A percentile compares a stretch with the other conserved stretches of the same genome.
These are phyloP conservation scores for Colletotrichum sp. DNA, from an alignment of 2,329 filamentous ascomycete species.

Conservation along the genomic window DNA sequence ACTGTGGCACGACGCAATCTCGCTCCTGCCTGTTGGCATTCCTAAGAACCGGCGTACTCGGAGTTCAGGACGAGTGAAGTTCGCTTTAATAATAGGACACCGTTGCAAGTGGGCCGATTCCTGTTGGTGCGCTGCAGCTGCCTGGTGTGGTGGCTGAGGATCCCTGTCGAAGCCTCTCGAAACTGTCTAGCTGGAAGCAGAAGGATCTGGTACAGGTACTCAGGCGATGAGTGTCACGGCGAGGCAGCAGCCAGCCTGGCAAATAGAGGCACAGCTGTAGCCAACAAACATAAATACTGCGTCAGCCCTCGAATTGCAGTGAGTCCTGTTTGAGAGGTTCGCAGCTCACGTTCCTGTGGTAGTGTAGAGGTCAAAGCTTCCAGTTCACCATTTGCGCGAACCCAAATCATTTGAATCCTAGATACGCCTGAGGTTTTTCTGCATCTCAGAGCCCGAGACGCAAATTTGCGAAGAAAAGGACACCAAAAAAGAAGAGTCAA, in stretches of 20 bases:
- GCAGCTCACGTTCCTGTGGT: not conserved
- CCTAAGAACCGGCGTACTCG: not conserved
- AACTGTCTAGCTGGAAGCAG: not conserved
- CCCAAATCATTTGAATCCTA: not conserved
- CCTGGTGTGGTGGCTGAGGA: not conserved
- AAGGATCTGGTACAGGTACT: not conserved
- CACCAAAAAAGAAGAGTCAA: rapidly evolving
- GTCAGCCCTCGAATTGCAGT: not conserved
- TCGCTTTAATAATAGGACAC: not conserved
- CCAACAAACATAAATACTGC: not conserved
- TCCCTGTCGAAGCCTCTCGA: constrained; percentile 9
- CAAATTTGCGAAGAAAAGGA: rapidly evolving
- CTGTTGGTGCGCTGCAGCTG: not conserved
- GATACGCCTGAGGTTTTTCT: rapidly evolving
- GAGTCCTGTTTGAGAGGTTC: not conserved
- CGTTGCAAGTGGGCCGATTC: not conserved
- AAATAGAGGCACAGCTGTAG: not conserved
- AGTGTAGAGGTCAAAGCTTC: not conserved
- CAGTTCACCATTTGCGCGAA: not conserved
- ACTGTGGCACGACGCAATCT: not conserved
- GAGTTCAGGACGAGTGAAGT: not conserved
- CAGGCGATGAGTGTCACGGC: not conserved
- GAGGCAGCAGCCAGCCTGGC: not conserved
- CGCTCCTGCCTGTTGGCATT: not conserved
- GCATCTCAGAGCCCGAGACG: rapidly evolving